A percentile compares a stretch with the other conserved stretches of the same genome.
Evolutionary conservation across 371 early-diverging fungal species (phyloP).

Genomic region (Funneliformis caledonium): DNA sequence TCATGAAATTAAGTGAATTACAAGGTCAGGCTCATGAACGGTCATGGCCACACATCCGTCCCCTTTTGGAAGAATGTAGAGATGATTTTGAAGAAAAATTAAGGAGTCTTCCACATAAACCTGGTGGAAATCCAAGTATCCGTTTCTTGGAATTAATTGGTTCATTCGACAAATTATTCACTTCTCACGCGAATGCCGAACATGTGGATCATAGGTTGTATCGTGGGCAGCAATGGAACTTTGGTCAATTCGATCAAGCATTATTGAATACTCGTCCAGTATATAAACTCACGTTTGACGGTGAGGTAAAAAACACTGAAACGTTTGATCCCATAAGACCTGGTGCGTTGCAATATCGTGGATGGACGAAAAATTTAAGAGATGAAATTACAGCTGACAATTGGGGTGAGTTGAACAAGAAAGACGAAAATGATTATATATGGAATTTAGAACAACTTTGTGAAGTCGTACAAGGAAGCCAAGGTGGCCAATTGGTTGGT

Average conservation of each 20-base stretch:
- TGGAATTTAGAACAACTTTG: neutral
- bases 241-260: neutral
- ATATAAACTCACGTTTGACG: neutral
- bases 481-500: neutral
- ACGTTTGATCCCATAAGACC: neutral
- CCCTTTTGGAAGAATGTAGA: neutral
- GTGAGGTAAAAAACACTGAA: neutral
- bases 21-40: neutral
- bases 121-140: neutral
- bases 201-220: neutral
- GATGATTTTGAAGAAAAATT: neutral
- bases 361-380: neutral
- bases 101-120: neutral
- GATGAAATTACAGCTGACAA: conserved; percentile 1
- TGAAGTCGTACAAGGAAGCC: neutral
- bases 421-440: neutral
- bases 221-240: conserved; percentile 3
- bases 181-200: neutral
- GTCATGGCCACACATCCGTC: neutral
- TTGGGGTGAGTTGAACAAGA: neutral
- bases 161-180: neutral
- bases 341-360: neutral
- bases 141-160: neutral
- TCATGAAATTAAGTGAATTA: neutral
- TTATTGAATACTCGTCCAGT: neutral